phyloP scores from a whole-genome alignment of 1,284 basidiomycete species.

The Leccinum idahoense region DNA sequence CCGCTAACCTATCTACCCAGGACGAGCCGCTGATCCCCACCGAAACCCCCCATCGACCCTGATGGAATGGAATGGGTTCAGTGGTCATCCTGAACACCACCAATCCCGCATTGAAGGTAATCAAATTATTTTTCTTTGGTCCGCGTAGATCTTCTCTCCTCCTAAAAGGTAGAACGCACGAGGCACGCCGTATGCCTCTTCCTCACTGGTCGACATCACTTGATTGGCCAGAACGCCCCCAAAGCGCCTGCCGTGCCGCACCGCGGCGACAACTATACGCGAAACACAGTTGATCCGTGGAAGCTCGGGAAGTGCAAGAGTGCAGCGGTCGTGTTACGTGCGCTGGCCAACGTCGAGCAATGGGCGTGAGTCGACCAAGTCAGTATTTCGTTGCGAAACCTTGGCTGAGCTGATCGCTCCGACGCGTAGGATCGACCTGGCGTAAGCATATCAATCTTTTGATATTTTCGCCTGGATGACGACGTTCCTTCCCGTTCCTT shows the following conservation, averaged over 20 bases:
- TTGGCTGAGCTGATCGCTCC: not conserved
- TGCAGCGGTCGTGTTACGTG: conserved; percentile 1
- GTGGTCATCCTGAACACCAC: too few species aligned
- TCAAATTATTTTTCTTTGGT: too few species aligned
- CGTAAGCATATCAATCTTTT: not conserved
- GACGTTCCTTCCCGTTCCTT: not conserved
- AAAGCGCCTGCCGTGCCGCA: not conserved
- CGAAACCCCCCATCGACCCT: too few species aligned
- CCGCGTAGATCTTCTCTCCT: too few species aligned
- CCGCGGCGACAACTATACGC: conserved; percentile 1
- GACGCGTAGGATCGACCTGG: not conserved
- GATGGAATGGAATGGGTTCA: too few species aligned
- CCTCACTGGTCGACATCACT: not conserved
- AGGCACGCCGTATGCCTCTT: not conserved
- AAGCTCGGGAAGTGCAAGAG: conserved; percentile 1
- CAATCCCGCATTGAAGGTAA: too few species aligned
- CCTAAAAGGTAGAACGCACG: too few species aligned
- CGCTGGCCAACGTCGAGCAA: conserved; percentile 2
- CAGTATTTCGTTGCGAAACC: too few species aligned
- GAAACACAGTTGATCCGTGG: conserved; percentile 1
- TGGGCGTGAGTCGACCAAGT: not conserved
- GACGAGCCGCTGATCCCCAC: too few species aligned
- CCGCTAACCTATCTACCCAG: too few species aligned
- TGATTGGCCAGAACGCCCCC: not conserved
- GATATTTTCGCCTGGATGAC: not conserved